Conservation (phyloP, 2,329 filamentous ascomycete species). For the Botrytis galanthina region DNA sequence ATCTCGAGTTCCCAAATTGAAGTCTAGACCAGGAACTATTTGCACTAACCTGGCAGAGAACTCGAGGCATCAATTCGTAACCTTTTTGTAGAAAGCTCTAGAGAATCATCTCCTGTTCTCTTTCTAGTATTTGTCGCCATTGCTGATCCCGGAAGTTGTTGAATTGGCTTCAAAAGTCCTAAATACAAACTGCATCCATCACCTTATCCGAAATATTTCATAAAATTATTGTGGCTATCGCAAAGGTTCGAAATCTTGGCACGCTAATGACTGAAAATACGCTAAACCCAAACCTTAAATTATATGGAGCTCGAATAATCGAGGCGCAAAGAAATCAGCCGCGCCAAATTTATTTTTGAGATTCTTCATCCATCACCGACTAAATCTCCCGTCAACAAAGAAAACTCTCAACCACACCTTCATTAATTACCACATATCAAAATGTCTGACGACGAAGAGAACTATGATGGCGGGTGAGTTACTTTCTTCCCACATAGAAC, state of each 20-base stretch:
- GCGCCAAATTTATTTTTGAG: conserved; percentile 30
- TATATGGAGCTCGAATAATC: conserved; percentile 20
- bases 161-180: conserved; percentile 1
- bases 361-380: conserved; percentile 18
- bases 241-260: conserved; percentile 25
- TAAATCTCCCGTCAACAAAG: conserved; percentile 13
- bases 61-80: conserved; percentile 24
- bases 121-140: conserved; percentile 33
- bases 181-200: neutral
- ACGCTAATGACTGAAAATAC: conserved; percentile 26
- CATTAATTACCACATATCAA: conserved; percentile 15
- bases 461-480: conserved; percentile 24
- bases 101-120: conserved; percentile 26
- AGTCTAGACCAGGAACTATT: conserved; percentile 22
- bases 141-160: conserved; percentile 5
- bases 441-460: conserved; percentile 68
- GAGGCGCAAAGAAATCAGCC: conserved; percentile 17
- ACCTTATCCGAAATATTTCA: conserved; percentile 21
- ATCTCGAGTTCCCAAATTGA: neutral
- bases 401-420: neutral
- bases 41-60: conserved; percentile 19
- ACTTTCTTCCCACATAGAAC: neutral
- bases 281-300: conserved; percentile 31
- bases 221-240: conserved; percentile 23
- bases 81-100: conserved; percentile 30